A percentile compares a stretch with the other conserved stretches of the same genome.
Conservation (phyloP, 805 yeast species). For the Ogataea saltuana region DNA sequence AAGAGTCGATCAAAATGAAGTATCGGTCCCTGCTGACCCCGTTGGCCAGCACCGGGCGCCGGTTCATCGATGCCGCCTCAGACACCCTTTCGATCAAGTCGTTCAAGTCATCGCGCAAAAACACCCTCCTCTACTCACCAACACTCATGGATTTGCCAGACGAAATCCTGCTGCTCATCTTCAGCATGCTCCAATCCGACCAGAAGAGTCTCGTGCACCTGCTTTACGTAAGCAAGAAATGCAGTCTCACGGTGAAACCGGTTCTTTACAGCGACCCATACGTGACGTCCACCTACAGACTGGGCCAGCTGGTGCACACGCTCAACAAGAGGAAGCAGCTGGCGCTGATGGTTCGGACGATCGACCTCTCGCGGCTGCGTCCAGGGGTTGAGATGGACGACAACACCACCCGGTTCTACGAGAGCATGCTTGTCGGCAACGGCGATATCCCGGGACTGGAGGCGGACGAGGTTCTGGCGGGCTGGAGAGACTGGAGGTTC, state of each 20-base stretch:
- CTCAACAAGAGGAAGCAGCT: constrained; percentile 56
- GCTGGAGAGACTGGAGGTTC: constrained; percentile 93
- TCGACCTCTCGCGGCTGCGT: constrained; percentile 58
- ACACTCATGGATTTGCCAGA: constrained; percentile 38
- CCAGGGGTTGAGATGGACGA: constrained; percentile 39
- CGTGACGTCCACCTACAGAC: constrained; percentile 71
- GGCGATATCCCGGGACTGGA: constrained; percentile 8
- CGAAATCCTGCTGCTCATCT: constrained; percentile 43
- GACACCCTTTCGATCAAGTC: constrained; percentile 43
- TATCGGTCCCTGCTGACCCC: constrained; percentile 47
- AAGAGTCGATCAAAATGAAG: constrained; percentile 42
- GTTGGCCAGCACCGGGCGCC: constrained; percentile 28
- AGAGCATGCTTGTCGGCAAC: constrained; percentile 20
- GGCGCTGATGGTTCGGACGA: constrained; percentile 53
- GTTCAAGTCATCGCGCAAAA: constrained; percentile 25
- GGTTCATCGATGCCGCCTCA: constrained; percentile 42
- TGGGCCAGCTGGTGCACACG: constrained; percentile 76
- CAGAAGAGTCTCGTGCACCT: constrained; percentile 44
- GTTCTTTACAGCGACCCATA: constrained; percentile 54
- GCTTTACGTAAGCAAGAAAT: constrained; percentile 51
- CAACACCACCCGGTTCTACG: constrained; percentile 18
- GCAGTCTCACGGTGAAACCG: constrained; percentile 53
- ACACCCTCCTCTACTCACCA: constrained; percentile 10
- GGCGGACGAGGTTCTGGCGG: constrained; percentile 52
- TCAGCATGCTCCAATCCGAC: constrained; percentile 37